Evolutionary conservation across 306 rosid species (phyloP).

Genomic region (Urtica urens): DNA sequence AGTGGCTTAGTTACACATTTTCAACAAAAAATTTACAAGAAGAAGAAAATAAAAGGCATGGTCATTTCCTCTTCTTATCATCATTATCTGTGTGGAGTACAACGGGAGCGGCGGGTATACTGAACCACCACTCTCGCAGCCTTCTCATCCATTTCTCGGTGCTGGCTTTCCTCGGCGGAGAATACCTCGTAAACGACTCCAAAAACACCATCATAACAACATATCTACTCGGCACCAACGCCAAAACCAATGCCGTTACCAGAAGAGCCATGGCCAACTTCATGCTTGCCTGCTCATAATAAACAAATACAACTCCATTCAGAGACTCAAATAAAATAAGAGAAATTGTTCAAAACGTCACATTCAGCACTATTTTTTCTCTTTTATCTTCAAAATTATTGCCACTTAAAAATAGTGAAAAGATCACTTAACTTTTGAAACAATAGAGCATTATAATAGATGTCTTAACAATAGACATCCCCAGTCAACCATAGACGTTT

Average conservation of each 20-base stretch:
- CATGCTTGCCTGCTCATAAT: conserved; percentile 64
- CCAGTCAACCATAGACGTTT: too few species aligned
- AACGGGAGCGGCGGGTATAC: conserved; percentile 99
- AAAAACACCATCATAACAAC: conserved; percentile 45
- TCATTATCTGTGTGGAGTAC: conserved; percentile 66
- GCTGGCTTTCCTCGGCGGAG: conserved; percentile 65
- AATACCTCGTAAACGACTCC: conserved; percentile 62
- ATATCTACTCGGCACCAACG: conserved; percentile 48
- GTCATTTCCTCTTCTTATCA: conserved; percentile 77
- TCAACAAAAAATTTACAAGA: background rate
- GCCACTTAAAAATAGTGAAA: too few species aligned
- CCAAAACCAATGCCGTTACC: conserved; percentile 39
- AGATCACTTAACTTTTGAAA: too few species aligned
- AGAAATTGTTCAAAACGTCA: too few species aligned
- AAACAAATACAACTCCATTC: too few species aligned
- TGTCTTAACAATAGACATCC: too few species aligned
- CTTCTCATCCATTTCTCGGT: conserved; percentile 75
- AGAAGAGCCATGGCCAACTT: conserved; percentile 51
- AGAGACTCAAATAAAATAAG: too few species aligned
- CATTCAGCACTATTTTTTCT: too few species aligned
- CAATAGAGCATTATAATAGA: too few species aligned
- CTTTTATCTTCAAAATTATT: too few species aligned
- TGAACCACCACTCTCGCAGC: conserved; percentile 94
- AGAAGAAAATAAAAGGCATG: background rate
- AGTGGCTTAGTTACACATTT: too few species aligned